phyloP scores from a whole-genome alignment of 192 early-diverging fungal species.

The Radiomyces spectabilis region DNA sequence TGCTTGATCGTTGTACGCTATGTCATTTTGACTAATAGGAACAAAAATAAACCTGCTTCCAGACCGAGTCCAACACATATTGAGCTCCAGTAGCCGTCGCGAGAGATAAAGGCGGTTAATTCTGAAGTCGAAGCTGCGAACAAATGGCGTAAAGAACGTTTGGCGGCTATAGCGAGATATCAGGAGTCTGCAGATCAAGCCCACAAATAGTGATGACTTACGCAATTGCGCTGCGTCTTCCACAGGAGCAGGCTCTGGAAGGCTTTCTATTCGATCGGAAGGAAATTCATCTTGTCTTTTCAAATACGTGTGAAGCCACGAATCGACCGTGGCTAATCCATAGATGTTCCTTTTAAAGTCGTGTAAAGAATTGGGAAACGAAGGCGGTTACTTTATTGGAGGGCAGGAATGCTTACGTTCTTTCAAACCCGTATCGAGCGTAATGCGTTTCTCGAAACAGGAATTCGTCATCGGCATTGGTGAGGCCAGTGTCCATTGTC shows the following conservation, averaged over 20 bases:
- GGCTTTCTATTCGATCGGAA: conserved; percentile 13
- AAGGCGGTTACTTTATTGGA: background rate
- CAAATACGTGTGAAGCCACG: conserved; percentile 21
- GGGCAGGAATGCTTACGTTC: conserved; percentile 12
- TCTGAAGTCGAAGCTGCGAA: conserved; percentile 26
- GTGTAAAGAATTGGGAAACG: background rate
- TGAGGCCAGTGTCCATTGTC: background rate
- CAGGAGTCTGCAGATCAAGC: background rate
- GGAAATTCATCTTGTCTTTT: conserved; percentile 24
- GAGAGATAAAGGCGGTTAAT: conserved; percentile 21
- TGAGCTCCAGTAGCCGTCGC: conserved; percentile 27
- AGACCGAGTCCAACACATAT: conserved; percentile 18
- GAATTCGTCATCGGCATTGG: conserved; percentile 10
- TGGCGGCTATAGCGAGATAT: background rate
- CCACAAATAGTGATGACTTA: too few relatives aligned
- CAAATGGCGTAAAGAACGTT: too few relatives aligned
- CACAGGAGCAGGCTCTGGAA: conserved; percentile 18
- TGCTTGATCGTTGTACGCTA: too few relatives aligned
- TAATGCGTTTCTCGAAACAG: conserved; percentile 26
- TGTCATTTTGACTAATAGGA: background rate
- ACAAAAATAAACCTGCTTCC: conserved; percentile 17
- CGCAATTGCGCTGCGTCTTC: too few relatives aligned
- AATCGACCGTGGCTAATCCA: conserved; percentile 13
- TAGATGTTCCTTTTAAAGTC: conserved; percentile 23
- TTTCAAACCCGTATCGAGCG: conserved; percentile 24